Evolutionary conservation across 306 rosid genomes (phyloP), one percentile per base, ranked within the genome.

Genomic region (Cicer chorassanicum): DNA sequence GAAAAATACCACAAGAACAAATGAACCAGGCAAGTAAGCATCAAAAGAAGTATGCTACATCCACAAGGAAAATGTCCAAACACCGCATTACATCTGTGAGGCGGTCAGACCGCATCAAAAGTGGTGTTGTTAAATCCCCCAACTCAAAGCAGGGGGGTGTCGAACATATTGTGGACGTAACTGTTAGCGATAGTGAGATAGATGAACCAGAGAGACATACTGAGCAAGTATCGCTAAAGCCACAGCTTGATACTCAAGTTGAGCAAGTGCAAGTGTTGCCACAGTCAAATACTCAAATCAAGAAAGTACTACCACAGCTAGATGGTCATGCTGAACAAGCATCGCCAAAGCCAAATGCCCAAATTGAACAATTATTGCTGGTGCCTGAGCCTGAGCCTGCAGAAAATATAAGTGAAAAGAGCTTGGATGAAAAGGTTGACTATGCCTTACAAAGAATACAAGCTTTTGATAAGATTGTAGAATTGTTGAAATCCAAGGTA

Each of bases 51-150:
- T 2, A 70, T 45, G 16, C 78, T 51, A 15, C 76, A 50, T 19
- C 8, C 13, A n/a, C 45, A 29, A 83, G 21, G 70, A 83, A 81
- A 63, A 83, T 44, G 14, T 14, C 81, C 55, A 78, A 55, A 54
- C 10, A 2, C 34, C 8, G 3, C 9, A 5, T 45, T 10, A 4
- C 63, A 6, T 12, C 8, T 69, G 80, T 81, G 64, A 85, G 97
- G 82, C 88, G 93, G 48, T 93, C 92, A 4, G 45, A 65, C 6
- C 93, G 92, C 43, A 66, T 92, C 41, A 86, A 55, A 63, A 78
- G 84, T 45, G 46, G 74, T 0, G 36, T 39, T 62, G 42, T 13
- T 10, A 57, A 61, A 18, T 10, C 80, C 49, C 38, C 21, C 36
- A 79, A 38, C 65, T 41, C 24, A n/a, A 79, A 41, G 9, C 65